These are phyloP conservation scores for Glarea lozoyensis DNA, from an alignment of 495 filamentous ascomycete species.

Conservation along the genomic window DNA sequence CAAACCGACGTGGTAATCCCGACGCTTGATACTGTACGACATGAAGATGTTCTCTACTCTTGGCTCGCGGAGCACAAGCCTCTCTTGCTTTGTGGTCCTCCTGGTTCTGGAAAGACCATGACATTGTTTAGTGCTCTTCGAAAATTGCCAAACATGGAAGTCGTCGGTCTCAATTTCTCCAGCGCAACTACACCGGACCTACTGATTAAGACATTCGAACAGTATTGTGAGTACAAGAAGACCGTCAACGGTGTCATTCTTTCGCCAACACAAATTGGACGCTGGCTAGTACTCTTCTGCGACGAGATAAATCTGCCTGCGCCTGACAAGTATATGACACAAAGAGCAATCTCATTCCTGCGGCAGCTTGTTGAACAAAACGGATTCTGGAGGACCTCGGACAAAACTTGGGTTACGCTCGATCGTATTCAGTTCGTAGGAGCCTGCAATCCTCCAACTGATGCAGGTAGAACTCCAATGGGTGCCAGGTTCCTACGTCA, in stretches of 20 bases:
- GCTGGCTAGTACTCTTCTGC: constrained; percentile 98
- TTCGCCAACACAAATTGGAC: constrained; percentile 90
- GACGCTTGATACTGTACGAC: constrained; percentile 90
- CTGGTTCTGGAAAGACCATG: constrained; percentile 99
- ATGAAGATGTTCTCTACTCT: constrained; percentile 96
- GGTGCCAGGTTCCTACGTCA: constrained; percentile 89
- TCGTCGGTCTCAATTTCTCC: constrained; percentile 97
- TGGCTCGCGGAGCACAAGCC: constrained; percentile 99
- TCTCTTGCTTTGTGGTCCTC: constrained; percentile 89
- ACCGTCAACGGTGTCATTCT: constrained; percentile 93
- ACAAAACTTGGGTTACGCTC: constrained; percentile 96
- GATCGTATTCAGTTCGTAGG: constrained; percentile 98
- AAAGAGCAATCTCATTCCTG: constrained; percentile 93
- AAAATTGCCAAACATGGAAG: constrained; percentile 96
- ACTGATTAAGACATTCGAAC: constrained; percentile 96
- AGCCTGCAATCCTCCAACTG: constrained; percentile 98
- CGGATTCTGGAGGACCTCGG: constrained; percentile 94
- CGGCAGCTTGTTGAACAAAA: constrained; percentile 97
- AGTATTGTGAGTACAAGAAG: constrained; percentile 99
- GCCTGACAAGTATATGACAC: constrained; percentile 94
- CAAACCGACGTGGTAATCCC: constrained; percentile 98
- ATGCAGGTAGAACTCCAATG: constrained; percentile 92
- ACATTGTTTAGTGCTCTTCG: constrained; percentile 94
- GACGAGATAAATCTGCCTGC: constrained; percentile 99
- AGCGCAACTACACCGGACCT: constrained; percentile 96